phyloP scores from a whole-genome alignment of 2,329 filamentous ascomycete species.

The Saccharata proteae region DNA sequence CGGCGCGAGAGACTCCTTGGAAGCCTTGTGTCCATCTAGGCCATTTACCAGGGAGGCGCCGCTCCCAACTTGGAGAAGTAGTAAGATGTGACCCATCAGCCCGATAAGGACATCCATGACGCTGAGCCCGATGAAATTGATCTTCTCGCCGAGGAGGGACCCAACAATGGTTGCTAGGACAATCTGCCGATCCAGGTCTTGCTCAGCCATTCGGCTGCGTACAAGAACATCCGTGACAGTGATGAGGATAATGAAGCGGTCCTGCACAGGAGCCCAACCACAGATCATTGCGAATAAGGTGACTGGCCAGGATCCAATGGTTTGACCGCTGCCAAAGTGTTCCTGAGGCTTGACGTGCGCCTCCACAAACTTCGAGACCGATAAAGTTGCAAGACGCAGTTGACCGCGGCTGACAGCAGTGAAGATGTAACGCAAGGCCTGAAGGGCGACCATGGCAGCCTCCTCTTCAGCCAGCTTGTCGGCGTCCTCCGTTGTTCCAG shows the following conservation, averaged over 20 bases:
- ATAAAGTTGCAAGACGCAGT: conserved; percentile 62
- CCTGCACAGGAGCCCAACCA: conserved; percentile 85
- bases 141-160: conserved; percentile 60
- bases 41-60: conserved; percentile 25
- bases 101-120: conserved; percentile 89
- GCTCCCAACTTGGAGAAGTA: conserved; percentile 55
- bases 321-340: conserved; percentile 26
- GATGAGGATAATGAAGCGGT: conserved; percentile 81
- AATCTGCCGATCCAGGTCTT: conserved; percentile 60
- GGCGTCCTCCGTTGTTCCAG: conserved; percentile 71
- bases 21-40: conserved; percentile 10
- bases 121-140: conserved; percentile 89
- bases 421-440: conserved; percentile 80
- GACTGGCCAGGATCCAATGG: conserved; percentile 60
- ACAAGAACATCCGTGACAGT: conserved; percentile 67
- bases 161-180: conserved; percentile 67
- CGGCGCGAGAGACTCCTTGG: conserved; percentile 10
- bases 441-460: conserved; percentile 69
- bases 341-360: conserved; percentile 19
- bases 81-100: conserved; percentile 70
- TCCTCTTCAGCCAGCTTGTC: conserved; percentile 86
- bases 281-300: conserved; percentile 69
- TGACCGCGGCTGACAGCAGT: conserved; percentile 70
- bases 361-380: conserved; percentile 61
- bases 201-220: conserved; percentile 54